Base-by-base conservation (phyloP, 306 rosid species). In the Hylodesmum podocarpum region DNA sequence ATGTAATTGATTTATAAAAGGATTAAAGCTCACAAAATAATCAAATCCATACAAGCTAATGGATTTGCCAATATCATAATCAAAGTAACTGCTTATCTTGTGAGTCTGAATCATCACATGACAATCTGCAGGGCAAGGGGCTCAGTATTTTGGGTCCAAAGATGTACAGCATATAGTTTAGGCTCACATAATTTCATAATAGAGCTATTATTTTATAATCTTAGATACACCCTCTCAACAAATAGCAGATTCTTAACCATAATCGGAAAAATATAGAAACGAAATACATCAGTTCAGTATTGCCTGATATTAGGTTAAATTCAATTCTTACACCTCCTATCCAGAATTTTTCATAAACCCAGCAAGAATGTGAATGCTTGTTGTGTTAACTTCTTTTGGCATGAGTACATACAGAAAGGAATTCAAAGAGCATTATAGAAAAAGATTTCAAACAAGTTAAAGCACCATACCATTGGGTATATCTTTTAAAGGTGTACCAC, bases 401-500 rank as follows among this genome's bases (percentile, higher is more conserved):
- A n/a, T n/a, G n/a, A n/a, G n/a, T 29, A 44, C 34, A 61, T 14
- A 43, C 5, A 41, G 13, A 66, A 66, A 33, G 21, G 50, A 41
- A 53, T 29, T 51, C 10, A 66, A 40, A 77, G 49, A 53, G 5
- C 27, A 61, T 49, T 29, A 57, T 13, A 16, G 19, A 39, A 62
- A n/a, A 77, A 46, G 18, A 85, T 16, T 44, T n/a, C 67, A 67
- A 21, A 76, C 69, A 27, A 62, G 58, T 41, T n/a, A 10, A 71
- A 43, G 67, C 54, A 49, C 18, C 83, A 74, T 92, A 96, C 99
- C 98, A 65, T 92, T 92, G 39, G 97, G 99, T 83, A 96, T 96
- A 87, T 92, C 98, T 83, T 92, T 96, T 73, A 96, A 85, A 72
- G 99, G 82, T 14, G 93, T 88, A 46, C 99, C 99, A 70, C 68